Percentiles rank a stretch among this genome's conserved stretches.
These are phyloP conservation scores for Solanum tarijense DNA, from an alignment of 257 asterid species.

Conservation along the genomic window DNA sequence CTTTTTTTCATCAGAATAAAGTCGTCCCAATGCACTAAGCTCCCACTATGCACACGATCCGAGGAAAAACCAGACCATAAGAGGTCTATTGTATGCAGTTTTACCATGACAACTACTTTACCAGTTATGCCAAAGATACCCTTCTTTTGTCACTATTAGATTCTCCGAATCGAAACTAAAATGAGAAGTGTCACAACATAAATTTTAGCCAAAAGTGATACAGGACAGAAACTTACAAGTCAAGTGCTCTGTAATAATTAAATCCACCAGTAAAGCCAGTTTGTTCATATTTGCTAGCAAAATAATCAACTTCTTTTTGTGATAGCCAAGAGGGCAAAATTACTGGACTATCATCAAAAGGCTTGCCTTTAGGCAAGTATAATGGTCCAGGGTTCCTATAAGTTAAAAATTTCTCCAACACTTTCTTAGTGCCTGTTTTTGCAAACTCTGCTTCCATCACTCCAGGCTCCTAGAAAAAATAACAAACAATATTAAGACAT, in stretches of 20 bases:
- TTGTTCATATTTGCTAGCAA: constrained; percentile 6
- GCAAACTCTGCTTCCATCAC: constrained; percentile 25
- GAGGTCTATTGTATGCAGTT: not conserved
- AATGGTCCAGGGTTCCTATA: constrained; percentile 15
- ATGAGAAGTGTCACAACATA: not conserved
- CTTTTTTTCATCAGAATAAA: not conserved
- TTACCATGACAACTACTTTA: not conserved
- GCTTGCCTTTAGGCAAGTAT: constrained; percentile 13
- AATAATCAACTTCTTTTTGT: constrained; percentile 14
- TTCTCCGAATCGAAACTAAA: not conserved
- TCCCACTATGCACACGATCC: not conserved
- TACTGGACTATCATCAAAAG: constrained; percentile 1
- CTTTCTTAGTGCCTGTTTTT: constrained; percentile 7
- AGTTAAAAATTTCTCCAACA: constrained; percentile 1
- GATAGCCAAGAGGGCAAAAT: constrained; percentile 17
- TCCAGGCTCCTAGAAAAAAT: constrained; percentile 12
- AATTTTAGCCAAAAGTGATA: not conserved
- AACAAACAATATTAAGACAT: not conserved
- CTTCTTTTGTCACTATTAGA: not conserved
- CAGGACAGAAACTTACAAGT: constrained; percentile 6
- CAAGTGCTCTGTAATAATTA: constrained; percentile 22
- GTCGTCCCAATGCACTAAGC: not conserved
- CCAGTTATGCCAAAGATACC: not conserved
- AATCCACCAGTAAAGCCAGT: constrained; percentile 20
- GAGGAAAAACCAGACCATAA: not conserved